A percentile compares a stretch with the other conserved stretches of the same genome.
Evolutionary conservation across 306 rosid species (phyloP).

Genomic region (Rosa persica): DNA sequence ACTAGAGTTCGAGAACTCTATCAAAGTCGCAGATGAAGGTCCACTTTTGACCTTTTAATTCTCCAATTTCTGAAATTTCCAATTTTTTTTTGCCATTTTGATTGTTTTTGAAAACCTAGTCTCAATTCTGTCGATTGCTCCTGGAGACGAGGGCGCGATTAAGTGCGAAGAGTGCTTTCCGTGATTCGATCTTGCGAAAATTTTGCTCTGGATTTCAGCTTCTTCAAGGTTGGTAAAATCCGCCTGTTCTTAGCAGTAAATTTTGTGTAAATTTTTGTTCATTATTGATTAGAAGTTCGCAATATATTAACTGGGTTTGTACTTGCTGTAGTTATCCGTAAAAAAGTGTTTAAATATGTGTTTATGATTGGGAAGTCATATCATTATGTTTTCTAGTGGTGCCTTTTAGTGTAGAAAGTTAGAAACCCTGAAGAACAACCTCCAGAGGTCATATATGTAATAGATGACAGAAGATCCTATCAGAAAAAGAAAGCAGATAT

Average conservation of each 20-base stretch:
- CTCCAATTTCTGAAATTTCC: too few species aligned
- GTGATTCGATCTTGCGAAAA: slow-evolving; percentile 51
- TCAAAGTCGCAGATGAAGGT: too few species aligned
- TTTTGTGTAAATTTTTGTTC: too few species aligned
- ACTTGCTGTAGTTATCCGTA: not conserved
- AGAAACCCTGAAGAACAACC: not conserved
- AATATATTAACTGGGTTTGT: not conserved
- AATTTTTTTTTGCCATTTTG: too few species aligned
- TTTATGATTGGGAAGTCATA: not conserved
- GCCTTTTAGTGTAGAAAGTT: not conserved
- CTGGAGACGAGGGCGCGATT: slow-evolving; percentile 76
- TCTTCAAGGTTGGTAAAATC: slow-evolving; percentile 51
- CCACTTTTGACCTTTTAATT: too few species aligned
- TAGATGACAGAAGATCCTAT: not conserved
- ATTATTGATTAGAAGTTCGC: not conserved
- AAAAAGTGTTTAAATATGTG: not conserved
- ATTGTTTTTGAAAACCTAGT: too few species aligned
- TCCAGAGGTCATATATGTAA: not conserved
- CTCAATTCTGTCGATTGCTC: slow-evolving; percentile 65
- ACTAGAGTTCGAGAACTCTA: too few species aligned
- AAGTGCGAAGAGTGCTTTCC: slow-evolving; percentile 68
- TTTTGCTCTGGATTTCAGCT: slow-evolving; percentile 52
- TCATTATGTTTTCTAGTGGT: not conserved
- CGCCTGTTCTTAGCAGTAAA: not conserved
- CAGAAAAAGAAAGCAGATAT: not conserved